Base-by-base conservation (phyloP, 2,329 filamentous ascomycete species). In the Penicillium sp. region DNA sequence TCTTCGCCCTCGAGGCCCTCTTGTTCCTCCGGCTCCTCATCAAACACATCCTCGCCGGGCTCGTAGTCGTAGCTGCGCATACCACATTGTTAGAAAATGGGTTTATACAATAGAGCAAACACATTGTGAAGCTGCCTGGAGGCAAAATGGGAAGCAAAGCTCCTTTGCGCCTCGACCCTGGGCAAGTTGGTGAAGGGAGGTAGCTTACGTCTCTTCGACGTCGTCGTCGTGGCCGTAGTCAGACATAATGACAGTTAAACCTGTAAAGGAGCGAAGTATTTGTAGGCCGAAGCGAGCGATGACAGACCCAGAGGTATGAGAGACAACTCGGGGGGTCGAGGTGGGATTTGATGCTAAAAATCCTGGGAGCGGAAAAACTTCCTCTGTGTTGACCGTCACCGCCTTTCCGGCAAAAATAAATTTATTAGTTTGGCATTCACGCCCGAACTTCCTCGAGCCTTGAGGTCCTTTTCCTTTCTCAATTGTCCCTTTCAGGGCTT, bases 181-280 rank as follows among this genome's bases (percentile, higher is more conserved):
- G 34, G 42, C 50, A 52, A 53, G 26, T 31, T 38, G 31, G 19
- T 24, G 45, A 43, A 39, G 43, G 49, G 51, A 53, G 52, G 42
- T 50, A 45, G 49, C 48, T 74, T 71, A 82, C 79, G 73, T 77
- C 59, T 75, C 78, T 60, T 75, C 79, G 57, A 73, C 76, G 63
- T 81, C 80, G 60, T 84, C 80, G 60, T 84, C 80, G 63, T 84
- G 81, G 60, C 82, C 84, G 72, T 83, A 83, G 72, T 87, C 84
- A 70, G 84, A 88, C 85, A 88, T 88, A 43, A 52, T 67, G 63
- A 39, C 43, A 37, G 21, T 39, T 31, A 31, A 31, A 19, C 32
- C n/a, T 49, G 24, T 37, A 26, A 37, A 50, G n/a, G 54, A 52
- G 44, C 49, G 37, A 42, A 51, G 51, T 42, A 47, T 42, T 42